phyloP scores from a whole-genome alignment of 1,139 yeast genomes.

The Spathaspora jeffriesii region DNA sequence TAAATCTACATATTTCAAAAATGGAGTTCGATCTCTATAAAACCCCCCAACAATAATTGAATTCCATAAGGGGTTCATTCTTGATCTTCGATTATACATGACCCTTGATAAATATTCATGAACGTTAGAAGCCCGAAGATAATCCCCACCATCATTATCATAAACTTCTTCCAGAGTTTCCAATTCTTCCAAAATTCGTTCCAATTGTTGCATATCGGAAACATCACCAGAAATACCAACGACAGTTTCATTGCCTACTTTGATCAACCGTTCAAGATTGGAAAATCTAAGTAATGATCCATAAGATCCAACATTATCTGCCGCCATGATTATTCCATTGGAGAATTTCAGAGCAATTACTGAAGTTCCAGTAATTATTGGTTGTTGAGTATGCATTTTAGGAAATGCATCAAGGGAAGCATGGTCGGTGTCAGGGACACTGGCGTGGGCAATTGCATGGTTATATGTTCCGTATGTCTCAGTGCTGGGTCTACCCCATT shows the following conservation, averaged over 20 bases:
- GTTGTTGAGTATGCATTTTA: slow-evolving; percentile 85
- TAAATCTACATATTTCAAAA: slow-evolving; percentile 83
- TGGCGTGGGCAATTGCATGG: slow-evolving; percentile 64
- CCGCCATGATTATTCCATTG: slow-evolving; percentile 92
- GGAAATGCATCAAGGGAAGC: slow-evolving; percentile 47
- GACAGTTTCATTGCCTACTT: slow-evolving; percentile 81
- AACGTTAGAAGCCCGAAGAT: slow-evolving; percentile 80
- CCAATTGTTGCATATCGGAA: slow-evolving; percentile 87
- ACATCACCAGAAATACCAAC: slow-evolving; percentile 97
- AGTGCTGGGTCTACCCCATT: slow-evolving; percentile 95
- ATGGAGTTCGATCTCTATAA: slow-evolving; percentile 65
- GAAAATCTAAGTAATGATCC: slow-evolving; percentile 91
- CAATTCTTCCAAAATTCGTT: slow-evolving; percentile 74
- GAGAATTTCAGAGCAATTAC: slow-evolving; percentile 89
- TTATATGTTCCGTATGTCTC: slow-evolving; percentile 81
- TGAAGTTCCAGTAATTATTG: slow-evolving; percentile 95
- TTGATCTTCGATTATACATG: slow-evolving; percentile 83
- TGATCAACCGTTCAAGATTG: slow-evolving; percentile 79
- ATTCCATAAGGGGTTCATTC: slow-evolving; percentile 97
- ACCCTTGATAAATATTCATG: slow-evolving; percentile 86
- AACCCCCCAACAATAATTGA: slow-evolving; percentile 90
- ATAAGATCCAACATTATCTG: slow-evolving; percentile 91
- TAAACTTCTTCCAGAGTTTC: slow-evolving; percentile 73
- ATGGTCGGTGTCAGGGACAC: slow-evolving; percentile 18
- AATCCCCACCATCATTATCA: slow-evolving; percentile 75